Conservation (phyloP, 805 yeast genomes). For the Nakazawaea anatomiae region DNA sequence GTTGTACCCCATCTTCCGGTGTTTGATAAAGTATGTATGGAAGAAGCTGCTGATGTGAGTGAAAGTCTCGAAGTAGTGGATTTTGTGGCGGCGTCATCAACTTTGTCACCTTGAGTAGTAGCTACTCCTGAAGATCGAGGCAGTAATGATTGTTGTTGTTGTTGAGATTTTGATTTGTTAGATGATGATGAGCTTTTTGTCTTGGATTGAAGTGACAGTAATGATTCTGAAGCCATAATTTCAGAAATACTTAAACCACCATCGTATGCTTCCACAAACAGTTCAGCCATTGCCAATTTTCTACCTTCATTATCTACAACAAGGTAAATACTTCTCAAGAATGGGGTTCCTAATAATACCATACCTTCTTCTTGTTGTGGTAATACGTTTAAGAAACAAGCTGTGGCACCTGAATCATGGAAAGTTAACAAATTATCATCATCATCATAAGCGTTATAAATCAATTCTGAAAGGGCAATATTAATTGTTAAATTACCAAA, state of each 20-base stretch:
- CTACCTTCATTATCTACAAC: constrained; percentile 60
- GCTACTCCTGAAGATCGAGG: too few relatives aligned
- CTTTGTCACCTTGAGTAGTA: neutral
- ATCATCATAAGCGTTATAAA: constrained; percentile 31
- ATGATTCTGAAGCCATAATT: neutral
- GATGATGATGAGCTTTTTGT: neutral
- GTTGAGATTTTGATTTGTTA: too few relatives aligned
- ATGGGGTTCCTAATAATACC: constrained; percentile 52
- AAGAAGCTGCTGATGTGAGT: constrained; percentile 3
- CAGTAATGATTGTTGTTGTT: too few relatives aligned
- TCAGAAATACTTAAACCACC: neutral
- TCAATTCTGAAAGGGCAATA: constrained; percentile 43
- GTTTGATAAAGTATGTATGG: constrained; percentile 5
- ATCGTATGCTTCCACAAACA: constrained; percentile 16
- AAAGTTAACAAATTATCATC: constrained; percentile 36
- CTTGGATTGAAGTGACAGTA: neutral
- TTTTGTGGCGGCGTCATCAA: neutral
- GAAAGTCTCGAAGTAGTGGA: neutral
- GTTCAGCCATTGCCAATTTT: constrained; percentile 50
- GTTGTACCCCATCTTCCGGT: constrained; percentile 6
- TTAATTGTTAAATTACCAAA: constrained; percentile 47
- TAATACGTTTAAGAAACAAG: constrained; percentile 49
- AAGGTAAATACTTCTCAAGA: constrained; percentile 45
- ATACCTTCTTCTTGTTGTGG: constrained; percentile 46
- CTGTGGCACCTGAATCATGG: constrained; percentile 41